A percentile compares a stretch with the other conserved stretches of the same genome.
Conservation (phyloP, 345 rosid genomes). For the Corchorus capsularis region DNA sequence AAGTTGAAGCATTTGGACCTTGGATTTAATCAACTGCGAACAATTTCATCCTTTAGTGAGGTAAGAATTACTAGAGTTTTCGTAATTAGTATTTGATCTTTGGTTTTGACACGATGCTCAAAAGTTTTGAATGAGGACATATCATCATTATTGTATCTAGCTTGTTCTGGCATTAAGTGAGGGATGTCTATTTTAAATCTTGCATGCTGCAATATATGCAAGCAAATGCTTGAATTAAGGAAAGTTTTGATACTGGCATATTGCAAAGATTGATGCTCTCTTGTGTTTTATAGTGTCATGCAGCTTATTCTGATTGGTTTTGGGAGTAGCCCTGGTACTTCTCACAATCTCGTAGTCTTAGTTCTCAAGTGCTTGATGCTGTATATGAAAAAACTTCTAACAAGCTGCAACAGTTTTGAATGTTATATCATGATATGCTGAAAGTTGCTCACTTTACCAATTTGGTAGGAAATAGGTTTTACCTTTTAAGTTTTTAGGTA, state of each 20-base stretch:
- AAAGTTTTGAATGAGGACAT: background rate
- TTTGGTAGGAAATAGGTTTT: background rate
- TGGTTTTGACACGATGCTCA: background rate
- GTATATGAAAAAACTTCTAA: background rate
- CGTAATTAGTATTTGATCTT: background rate
- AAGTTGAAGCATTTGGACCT: constrained; percentile 92
- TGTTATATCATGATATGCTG: background rate
- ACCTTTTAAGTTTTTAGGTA: background rate
- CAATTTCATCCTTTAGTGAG: constrained; percentile 71
- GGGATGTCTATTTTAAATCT: background rate
- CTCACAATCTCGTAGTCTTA: background rate
- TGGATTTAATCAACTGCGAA: constrained; percentile 85
- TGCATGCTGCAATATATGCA: background rate
- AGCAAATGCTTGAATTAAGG: background rate
- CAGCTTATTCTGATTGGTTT: background rate
- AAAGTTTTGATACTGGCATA: background rate
- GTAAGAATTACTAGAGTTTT: constrained; percentile 36
- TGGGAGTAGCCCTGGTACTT: background rate
- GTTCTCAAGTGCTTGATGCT: background rate
- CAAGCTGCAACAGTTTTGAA: background rate
- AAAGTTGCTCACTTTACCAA: background rate
- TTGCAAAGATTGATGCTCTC: background rate
- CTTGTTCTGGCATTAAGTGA: background rate
- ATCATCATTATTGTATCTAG: background rate
- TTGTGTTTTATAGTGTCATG: background rate